Evolutionary conservation across 305 asterid genomes (phyloP).

Genomic region (Coffea humblotiana): DNA sequence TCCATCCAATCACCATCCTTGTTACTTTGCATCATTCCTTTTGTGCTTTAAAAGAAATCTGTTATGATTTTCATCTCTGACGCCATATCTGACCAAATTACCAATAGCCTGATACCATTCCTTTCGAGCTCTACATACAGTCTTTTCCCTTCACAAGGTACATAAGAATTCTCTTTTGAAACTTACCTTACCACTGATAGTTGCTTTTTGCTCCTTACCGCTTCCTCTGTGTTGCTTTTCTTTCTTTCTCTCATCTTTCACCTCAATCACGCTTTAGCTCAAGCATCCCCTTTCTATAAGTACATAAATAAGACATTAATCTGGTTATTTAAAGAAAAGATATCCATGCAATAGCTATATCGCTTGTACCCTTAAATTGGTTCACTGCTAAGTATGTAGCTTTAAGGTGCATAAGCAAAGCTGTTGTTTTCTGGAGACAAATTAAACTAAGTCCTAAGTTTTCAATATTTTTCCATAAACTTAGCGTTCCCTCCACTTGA

Average conservation of each 20-base stretch:
- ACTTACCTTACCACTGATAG: neutral
- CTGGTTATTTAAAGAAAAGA: conserved; percentile 2
- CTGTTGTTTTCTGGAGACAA: neutral
- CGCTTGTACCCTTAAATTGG: neutral
- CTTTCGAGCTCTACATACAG: neutral
- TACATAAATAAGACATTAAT: neutral
- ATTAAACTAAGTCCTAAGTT: neutral
- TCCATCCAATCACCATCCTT: neutral
- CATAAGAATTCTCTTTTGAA: neutral
- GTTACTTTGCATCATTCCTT: neutral
- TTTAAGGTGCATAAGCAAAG: neutral
- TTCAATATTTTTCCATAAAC: neutral
- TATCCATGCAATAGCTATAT: neutral
- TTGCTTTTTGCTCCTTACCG: neutral
- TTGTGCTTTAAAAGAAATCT: neutral
- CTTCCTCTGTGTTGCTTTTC: neutral
- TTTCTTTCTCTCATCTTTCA: neutral
- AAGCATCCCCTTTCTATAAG: neutral
- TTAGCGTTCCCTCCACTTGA: neutral
- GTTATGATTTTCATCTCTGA: neutral
- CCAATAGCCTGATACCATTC: neutral
- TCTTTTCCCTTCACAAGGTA: neutral
- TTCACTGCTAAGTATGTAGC: neutral
- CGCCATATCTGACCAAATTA: neutral
- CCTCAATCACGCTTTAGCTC: neutral